A percentile compares a stretch with the other conserved stretches of the same genome.
These are phyloP conservation scores for Jamesozyma jinghongensis DNA, from an alignment of 805 yeast species.

Conservation along the genomic window DNA sequence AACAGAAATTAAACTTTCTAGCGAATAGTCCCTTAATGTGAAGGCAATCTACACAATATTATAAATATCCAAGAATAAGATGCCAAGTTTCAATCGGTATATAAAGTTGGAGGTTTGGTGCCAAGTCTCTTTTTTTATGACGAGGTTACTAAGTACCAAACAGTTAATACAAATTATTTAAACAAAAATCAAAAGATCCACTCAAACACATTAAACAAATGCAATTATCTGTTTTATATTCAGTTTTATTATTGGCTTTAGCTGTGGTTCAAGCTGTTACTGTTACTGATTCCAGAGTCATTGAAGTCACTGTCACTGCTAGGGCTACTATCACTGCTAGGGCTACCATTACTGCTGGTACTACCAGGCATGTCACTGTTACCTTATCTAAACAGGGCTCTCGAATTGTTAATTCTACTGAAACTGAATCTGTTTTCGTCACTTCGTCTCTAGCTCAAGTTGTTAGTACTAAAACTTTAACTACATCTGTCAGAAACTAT, in stretches of 20 bases:
- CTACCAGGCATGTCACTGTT: neutral
- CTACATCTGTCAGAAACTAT: too few species aligned
- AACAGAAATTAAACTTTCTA: too few species aligned
- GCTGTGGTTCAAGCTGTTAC: conserved; percentile 22
- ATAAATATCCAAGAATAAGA: too few species aligned
- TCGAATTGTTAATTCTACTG: conserved; percentile 11
- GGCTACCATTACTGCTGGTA: conserved; percentile 1
- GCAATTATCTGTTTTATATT: conserved; percentile 9
- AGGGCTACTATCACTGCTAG: conserved; percentile 5
- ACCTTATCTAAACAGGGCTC: conserved; percentile 12
- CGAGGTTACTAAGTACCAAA: too few species aligned
- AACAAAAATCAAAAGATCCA: neutral
- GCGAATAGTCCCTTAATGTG: too few species aligned
- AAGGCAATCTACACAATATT: too few species aligned
- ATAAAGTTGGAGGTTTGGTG: too few species aligned
- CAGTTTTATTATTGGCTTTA: conserved; percentile 22
- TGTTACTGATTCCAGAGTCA: conserved; percentile 3
- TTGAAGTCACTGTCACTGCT: conserved; percentile 14
- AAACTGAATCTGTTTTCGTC: neutral
- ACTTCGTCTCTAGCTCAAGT: conserved; percentile 30
- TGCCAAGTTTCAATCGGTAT: too few species aligned
- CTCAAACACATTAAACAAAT: neutral
- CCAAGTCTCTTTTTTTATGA: too few species aligned
- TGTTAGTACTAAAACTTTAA: conserved; percentile 38
- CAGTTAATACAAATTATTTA: too few species aligned